Evolutionary conservation across 345 rosid species (phyloP).

Genomic region (Ceriops tagal): DNA sequence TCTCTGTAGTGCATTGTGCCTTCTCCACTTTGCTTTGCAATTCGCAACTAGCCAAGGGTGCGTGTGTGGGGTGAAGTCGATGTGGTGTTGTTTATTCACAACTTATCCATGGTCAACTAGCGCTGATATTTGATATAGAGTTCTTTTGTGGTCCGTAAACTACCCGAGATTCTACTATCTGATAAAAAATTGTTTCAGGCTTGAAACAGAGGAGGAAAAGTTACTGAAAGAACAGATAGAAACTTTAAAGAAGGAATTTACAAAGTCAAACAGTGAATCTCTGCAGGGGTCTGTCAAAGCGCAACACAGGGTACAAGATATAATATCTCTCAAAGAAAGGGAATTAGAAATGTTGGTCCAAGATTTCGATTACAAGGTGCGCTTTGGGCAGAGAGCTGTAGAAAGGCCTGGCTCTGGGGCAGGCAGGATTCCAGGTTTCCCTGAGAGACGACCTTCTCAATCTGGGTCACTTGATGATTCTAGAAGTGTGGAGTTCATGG

Average conservation of each 20-base stretch:
- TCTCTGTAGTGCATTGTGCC: too few relatives aligned
- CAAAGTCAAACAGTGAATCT: conserved; percentile 35
- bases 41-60: too few relatives aligned
- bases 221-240: conserved; percentile 63
- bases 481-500: conserved; percentile 56
- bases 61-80: not conserved
- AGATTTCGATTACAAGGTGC: conserved; percentile 75
- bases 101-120: not conserved
- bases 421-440: conserved; percentile 51
- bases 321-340: conserved; percentile 55
- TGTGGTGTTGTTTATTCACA: not conserved
- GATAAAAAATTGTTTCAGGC: conserved; percentile 48
- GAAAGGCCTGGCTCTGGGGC: conserved; percentile 85
- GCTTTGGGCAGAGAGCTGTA: conserved; percentile 64
- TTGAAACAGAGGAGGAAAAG: conserved; percentile 79
- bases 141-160: not conserved
- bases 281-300: conserved; percentile 35
- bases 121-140: not conserved
- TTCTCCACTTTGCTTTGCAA: too few relatives aligned
- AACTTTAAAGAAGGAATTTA: conserved; percentile 39
- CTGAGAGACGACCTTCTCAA: conserved; percentile 80
- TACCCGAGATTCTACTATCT: not conserved
- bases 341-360: conserved; percentile 55
- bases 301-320: conserved; percentile 33
- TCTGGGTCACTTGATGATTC: conserved; percentile 75